Percentiles rank a stretch among this genome's conserved stretches.
These are phyloP conservation scores for Annulohypoxylon stygium DNA, from an alignment of 495 filamentous ascomycete genomes.

Conservation along the genomic window DNA sequence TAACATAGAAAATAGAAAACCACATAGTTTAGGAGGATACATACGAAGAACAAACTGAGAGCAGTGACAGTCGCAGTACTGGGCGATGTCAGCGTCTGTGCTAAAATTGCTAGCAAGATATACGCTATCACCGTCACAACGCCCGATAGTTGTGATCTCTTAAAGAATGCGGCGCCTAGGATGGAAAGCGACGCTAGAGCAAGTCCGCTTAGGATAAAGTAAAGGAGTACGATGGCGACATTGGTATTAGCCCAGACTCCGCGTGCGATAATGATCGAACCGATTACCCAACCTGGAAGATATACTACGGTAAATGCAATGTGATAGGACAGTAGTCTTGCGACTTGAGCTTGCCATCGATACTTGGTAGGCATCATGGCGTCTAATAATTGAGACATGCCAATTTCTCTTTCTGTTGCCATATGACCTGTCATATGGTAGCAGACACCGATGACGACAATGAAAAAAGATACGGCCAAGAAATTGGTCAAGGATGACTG, in stretches of 20 bases:
- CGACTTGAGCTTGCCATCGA: slow-evolving; percentile 75
- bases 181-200: slow-evolving; percentile 77
- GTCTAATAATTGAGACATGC: slow-evolving; percentile 83
- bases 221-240: slow-evolving; percentile 70
- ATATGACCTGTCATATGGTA: slow-evolving; percentile 85
- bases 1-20: neutral
- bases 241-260: slow-evolving; percentile 74
- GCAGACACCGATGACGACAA: slow-evolving; percentile 74
- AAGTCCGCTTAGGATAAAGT: slow-evolving; percentile 72
- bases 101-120: slow-evolving; percentile 75
- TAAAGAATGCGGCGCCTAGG: slow-evolving; percentile 79
- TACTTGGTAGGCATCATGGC: slow-evolving; percentile 80
- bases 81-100: slow-evolving; percentile 72
- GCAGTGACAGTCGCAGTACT: slow-evolving; percentile 69
- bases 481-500: slow-evolving; percentile 76
- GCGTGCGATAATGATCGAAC: slow-evolving; percentile 69
- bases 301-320: slow-evolving; percentile 77
- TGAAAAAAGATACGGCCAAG: slow-evolving; percentile 75
- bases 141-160: slow-evolving; percentile 80
- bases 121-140: slow-evolving; percentile 73
- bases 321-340: slow-evolving; percentile 75
- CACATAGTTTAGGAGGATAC: slow-evolving; percentile 13
- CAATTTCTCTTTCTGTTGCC: slow-evolving; percentile 80
- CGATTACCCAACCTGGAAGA: slow-evolving; percentile 76
- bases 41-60: slow-evolving; percentile 74